A percentile compares a stretch with the other conserved stretches of the same genome.
Evolutionary conservation across 495 filamentous ascomycete species (phyloP).

Genomic region (Aspergillus wentii): DNA sequence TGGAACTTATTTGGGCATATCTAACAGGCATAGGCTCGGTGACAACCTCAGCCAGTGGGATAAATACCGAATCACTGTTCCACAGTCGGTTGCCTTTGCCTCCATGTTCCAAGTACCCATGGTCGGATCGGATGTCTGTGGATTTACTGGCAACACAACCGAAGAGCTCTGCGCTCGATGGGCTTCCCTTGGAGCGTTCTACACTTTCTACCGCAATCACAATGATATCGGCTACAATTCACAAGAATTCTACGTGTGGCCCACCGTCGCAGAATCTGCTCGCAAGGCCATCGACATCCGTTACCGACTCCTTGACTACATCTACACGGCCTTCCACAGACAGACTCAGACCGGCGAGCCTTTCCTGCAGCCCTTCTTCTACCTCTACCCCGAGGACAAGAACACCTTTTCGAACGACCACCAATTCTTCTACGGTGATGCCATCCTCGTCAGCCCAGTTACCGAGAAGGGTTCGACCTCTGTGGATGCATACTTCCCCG

Average conservation of each 20-base stretch:
- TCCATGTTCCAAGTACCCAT: slow-evolving; percentile 82
- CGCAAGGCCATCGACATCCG: slow-evolving; percentile 68
- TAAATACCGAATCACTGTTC: slow-evolving; percentile 65
- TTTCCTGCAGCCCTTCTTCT: slow-evolving; percentile 64
- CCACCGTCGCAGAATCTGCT: slow-evolving; percentile 58
- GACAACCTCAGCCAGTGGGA: slow-evolving; percentile 76
- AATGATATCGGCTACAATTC: slow-evolving; percentile 43
- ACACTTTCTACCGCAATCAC: slow-evolving; percentile 83
- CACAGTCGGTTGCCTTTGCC: slow-evolving; percentile 66
- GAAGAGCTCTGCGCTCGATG: slow-evolving; percentile 80
- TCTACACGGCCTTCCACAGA: slow-evolving; percentile 68
- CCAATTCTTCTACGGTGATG: slow-evolving; percentile 73
- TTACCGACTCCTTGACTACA: slow-evolving; percentile 74
- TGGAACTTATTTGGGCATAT: background rate
- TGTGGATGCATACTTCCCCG: slow-evolving; percentile 68
- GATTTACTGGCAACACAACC: slow-evolving; percentile 66
- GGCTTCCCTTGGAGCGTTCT: slow-evolving; percentile 76
- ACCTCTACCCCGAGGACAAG: slow-evolving; percentile 62
- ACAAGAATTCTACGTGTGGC: slow-evolving; percentile 81
- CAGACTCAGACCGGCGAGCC: slow-evolving; percentile 68
- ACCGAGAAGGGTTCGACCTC: slow-evolving; percentile 56
- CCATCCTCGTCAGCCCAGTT: slow-evolving; percentile 70
- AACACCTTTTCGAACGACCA: slow-evolving; percentile 55
- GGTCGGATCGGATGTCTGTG: slow-evolving; percentile 81
- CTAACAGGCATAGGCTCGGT: slow-evolving; percentile 48